Evolutionary conservation across 2,329 filamentous ascomycete species (phyloP).

Genomic region (Thielaviopsis ethacetica): DNA sequence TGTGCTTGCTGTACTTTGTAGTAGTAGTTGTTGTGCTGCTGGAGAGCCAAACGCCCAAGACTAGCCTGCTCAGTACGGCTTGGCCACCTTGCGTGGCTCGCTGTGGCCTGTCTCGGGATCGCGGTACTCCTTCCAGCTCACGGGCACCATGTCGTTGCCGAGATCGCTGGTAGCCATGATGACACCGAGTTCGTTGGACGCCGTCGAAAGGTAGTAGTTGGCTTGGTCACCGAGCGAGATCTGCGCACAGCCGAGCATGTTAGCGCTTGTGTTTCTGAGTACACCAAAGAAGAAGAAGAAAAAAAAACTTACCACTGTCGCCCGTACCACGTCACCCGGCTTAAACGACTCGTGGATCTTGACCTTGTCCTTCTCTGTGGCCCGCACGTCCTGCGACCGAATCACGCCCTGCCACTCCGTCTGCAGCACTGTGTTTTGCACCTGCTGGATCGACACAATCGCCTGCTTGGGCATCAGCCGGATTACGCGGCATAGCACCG

Average conservation of each 20-base stretch:
- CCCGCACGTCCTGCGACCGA: slow-evolving; percentile 76
- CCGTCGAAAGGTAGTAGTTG: slow-evolving; percentile 89
- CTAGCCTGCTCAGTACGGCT: slow-evolving; percentile 50
- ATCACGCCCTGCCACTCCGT: slow-evolving; percentile 78
- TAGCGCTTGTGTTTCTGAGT: neutral
- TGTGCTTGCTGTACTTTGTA: neutral
- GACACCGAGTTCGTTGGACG: slow-evolving; percentile 79
- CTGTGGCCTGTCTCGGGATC: slow-evolving; percentile 62
- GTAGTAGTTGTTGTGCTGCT: neutral
- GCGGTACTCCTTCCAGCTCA: slow-evolving; percentile 89
- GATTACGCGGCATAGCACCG: slow-evolving; percentile 71
- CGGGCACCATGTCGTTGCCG: slow-evolving; percentile 79
- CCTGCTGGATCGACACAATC: slow-evolving; percentile 69
- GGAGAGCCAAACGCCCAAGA: neutral
- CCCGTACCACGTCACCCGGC: slow-evolving; percentile 81
- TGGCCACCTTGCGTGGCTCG: slow-evolving; percentile 83
- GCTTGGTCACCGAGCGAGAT: slow-evolving; percentile 86
- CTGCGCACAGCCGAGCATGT: slow-evolving; percentile 21
- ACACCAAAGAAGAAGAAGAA: neutral
- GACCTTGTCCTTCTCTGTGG: slow-evolving; percentile 90
- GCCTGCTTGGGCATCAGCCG: slow-evolving; percentile 76
- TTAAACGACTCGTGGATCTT: slow-evolving; percentile 82
- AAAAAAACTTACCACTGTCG: slow-evolving; percentile 51
- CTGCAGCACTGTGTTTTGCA: slow-evolving; percentile 54
- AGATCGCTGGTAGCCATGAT: slow-evolving; percentile 81